phyloP scores from a whole-genome alignment of 2,329 filamentous ascomycete genomes.

The Aspergillus aculeatinus region DNA sequence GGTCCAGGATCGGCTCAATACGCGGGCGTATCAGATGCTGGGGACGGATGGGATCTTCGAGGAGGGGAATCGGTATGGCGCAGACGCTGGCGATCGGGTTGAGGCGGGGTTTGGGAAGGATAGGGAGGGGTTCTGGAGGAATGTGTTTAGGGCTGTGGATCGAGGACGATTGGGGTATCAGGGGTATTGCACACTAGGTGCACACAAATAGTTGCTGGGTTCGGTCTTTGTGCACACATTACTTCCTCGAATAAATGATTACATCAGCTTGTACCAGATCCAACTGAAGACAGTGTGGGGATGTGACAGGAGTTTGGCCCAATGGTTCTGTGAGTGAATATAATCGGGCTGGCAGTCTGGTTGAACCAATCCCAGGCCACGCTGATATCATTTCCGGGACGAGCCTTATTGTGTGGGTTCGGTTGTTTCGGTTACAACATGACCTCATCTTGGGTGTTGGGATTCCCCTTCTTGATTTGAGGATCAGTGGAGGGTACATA shows the following conservation, averaged over 20 bases:
- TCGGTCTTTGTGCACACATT: too few species aligned
- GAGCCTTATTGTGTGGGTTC: neutral
- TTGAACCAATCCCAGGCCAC: neutral
- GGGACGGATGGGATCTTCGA: neutral
- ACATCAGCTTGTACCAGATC: too few species aligned
- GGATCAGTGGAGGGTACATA: rapidly evolving
- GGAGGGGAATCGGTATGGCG: neutral
- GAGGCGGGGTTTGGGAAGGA: neutral
- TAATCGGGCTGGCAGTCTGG: neutral
- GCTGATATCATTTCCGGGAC: neutral
- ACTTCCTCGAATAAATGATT: too few species aligned
- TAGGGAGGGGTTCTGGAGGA: too few species aligned
- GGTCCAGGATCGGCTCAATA: neutral
- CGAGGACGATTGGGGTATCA: neutral
- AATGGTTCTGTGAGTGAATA: too few species aligned
- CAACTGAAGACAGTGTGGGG: too few species aligned
- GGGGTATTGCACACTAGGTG: too few species aligned
- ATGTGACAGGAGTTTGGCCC: too few species aligned
- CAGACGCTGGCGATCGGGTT: neutral
- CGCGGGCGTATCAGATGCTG: neutral
- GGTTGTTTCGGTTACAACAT: neutral
- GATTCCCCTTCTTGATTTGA: neutral
- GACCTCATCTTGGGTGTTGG: neutral
- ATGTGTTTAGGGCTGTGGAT: neutral
- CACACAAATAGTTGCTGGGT: too few species aligned